phyloP scores from a whole-genome alignment of 2,329 filamentous ascomycete genomes.

The Bertia moriformis region DNA sequence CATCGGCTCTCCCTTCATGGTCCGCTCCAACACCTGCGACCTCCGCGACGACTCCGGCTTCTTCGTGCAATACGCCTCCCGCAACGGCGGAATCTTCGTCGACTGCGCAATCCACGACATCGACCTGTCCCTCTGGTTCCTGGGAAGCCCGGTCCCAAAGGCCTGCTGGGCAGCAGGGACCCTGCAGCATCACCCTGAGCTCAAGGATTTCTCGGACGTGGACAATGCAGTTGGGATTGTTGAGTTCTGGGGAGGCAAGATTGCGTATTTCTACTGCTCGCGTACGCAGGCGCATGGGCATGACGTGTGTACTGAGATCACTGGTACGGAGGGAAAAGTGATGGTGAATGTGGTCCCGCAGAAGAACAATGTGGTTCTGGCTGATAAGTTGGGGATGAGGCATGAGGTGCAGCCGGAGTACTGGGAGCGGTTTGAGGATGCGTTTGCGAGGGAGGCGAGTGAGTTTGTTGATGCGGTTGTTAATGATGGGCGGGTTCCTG shows the following conservation, averaged over 20 bases:
- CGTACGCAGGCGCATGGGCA: conserved; percentile 57
- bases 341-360: conserved; percentile 43
- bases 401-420: conserved; percentile 47
- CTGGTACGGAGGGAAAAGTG: conserved; percentile 51
- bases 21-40: conserved; percentile 54
- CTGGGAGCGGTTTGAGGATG: conserved; percentile 37
- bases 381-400: conserved; percentile 34
- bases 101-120: conserved; percentile 62
- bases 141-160: conserved; percentile 35
- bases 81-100: conserved; percentile 55
- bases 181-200: conserved; percentile 40
- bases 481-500: conserved; percentile 2
- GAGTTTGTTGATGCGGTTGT: conserved; percentile 4
- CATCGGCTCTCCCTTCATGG: conserved; percentile 45
- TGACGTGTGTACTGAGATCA: conserved; percentile 52
- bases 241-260: conserved; percentile 48
- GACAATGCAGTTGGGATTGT: conserved; percentile 51
- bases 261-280: conserved; percentile 48
- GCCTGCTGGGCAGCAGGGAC: conserved; percentile 39
- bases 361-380: conserved; percentile 36
- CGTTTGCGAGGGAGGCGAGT: conserved; percentile 4
- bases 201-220: conserved; percentile 39
- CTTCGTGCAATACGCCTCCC: conserved; percentile 53
- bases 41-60: conserved; percentile 50
- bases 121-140: conserved; percentile 49